These are phyloP conservation scores for Umbilicus rupestris DNA, from an alignment of 164 flowering plant genomes.

Conservation along the genomic window DNA sequence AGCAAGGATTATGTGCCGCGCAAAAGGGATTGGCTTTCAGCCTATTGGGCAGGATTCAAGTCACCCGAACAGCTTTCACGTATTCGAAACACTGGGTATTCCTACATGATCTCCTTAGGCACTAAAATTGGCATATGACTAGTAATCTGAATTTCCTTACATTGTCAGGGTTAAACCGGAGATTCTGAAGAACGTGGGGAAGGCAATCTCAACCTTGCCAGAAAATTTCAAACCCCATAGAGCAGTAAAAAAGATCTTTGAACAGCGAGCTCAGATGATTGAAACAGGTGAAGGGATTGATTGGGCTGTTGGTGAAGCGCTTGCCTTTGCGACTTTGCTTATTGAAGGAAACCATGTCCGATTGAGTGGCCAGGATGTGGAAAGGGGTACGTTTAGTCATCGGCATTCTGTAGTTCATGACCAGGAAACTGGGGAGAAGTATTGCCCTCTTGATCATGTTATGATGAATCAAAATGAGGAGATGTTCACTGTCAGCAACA, in stretches of 20 bases:
- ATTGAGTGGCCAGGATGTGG: conserved; percentile 98
- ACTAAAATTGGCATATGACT: not conserved
- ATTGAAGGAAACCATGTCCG: conserved; percentile 99
- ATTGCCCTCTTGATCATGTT: conserved; percentile 90
- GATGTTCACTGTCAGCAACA: conserved; percentile 98
- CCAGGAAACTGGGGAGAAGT: conserved; percentile 82
- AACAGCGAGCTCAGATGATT: conserved; percentile 87
- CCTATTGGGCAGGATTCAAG: conserved; percentile 90
- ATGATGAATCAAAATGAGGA: conserved; percentile 77
- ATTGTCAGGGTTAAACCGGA: conserved; percentile 82
- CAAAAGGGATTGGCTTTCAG: conserved; percentile 92
- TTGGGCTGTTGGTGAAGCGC: conserved; percentile 98
- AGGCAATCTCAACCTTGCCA: conserved; percentile 76
- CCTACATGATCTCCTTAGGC: not conserved
- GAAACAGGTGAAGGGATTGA: conserved; percentile 91
- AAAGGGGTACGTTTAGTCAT: conserved; percentile 98
- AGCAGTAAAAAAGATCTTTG: conserved; percentile 88
- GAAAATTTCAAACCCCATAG: conserved; percentile 85
- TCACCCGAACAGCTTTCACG: conserved; percentile 96
- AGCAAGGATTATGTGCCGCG: conserved; percentile 84
- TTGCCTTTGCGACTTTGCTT: conserved; percentile 78
- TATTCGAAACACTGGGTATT: conserved; percentile 86
- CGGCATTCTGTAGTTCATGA: conserved; percentile 94
- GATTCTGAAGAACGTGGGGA: conserved; percentile 85
- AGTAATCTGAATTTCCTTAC: conserved; percentile 8